Conservation (phyloP, 768 basidiomycete genomes). For the Trametes gibbosa region DNA sequence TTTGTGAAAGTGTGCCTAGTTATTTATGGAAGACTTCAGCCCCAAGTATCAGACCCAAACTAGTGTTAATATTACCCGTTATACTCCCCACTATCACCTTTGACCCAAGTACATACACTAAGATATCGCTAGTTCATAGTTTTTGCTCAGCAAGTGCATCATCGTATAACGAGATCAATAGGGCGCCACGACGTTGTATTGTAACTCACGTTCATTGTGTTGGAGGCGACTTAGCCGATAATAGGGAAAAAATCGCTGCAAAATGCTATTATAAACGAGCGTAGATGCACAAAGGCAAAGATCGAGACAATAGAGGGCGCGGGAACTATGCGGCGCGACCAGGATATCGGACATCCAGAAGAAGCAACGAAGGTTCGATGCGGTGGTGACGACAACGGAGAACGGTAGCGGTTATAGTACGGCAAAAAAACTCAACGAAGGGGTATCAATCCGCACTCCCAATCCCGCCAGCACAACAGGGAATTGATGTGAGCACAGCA, state of each 20-base stretch:
- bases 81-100: too few relatives aligned
- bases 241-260: not conserved
- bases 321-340: conserved; percentile 11
- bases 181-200: too few relatives aligned
- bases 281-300: conserved; percentile 23
- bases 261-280: conserved; percentile 24
- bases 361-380: conserved; percentile 15
- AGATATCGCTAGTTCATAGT: too few relatives aligned
- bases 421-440: conserved; percentile 11
- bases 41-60: too few relatives aligned
- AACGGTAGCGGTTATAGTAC: conserved; percentile 9
- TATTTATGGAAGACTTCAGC: too few relatives aligned
- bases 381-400: not conserved
- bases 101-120: too few relatives aligned
- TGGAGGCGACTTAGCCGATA: too few relatives aligned
- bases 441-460: conserved; percentile 21
- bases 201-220: too few relatives aligned
- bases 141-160: too few relatives aligned
- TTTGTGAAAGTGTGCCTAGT: too few relatives aligned
- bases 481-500: not conserved
- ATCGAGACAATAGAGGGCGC: conserved; percentile 14
- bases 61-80: too few relatives aligned
- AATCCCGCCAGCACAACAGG: not conserved
- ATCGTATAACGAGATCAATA: too few relatives aligned
- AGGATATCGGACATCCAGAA: conserved; percentile 10